Base-by-base conservation (phyloP, 2,329 filamentous ascomycete genomes). In the Chrysoporthe deuterocubensis region DNA sequence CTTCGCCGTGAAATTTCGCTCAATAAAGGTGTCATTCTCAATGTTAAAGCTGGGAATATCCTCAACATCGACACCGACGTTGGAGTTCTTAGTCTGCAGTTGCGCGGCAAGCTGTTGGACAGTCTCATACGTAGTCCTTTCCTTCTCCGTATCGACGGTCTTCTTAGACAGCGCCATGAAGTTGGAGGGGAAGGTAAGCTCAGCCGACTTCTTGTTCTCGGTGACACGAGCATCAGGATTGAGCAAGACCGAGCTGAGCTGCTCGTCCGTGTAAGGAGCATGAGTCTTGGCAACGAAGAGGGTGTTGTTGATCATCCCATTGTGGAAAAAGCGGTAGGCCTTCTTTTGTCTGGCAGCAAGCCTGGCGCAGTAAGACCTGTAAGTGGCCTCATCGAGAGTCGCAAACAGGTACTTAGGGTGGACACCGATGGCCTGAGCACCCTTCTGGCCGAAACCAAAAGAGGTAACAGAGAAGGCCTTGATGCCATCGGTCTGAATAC, bases 381-480 rank as follows among this genome's bases (percentile, higher is more conserved):
- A 99, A 63, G 92, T 91, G 60, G 90, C 84, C 81, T 95, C 88
- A 76, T 98, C 95, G 63, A 99, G 91, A n/a, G 93, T 91, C 61
- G 96, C 96, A 75, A 91, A 99, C 67, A 99, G 88, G 81, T 98
- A 99, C 82, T 92, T 95, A 76, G 96, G 93, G 79, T 99, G 96
- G 64, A 99, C 91, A 85, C 95, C 96, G 76, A 99, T 96, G 56
- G 92, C 95, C 81, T 99, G 96, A 37, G 96, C 93, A 77, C 96
- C 96, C 89, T 99, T 99, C 81, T 99, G 96, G 74, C 96, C 96
- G 85, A 99, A 99, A 81, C 96, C 96, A 80, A 99, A 99, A 0
- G 96, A 99, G 7, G 96, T 99, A 71, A 99, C 93, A 0, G 94
- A 97, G 87, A 99, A 98, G 16, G 96, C 96, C 84, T 98, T 99